These are phyloP conservation scores for Exophiala lecanii-corni DNA, from an alignment of 2,329 filamentous ascomycete genomes.

Conservation along the genomic window DNA sequence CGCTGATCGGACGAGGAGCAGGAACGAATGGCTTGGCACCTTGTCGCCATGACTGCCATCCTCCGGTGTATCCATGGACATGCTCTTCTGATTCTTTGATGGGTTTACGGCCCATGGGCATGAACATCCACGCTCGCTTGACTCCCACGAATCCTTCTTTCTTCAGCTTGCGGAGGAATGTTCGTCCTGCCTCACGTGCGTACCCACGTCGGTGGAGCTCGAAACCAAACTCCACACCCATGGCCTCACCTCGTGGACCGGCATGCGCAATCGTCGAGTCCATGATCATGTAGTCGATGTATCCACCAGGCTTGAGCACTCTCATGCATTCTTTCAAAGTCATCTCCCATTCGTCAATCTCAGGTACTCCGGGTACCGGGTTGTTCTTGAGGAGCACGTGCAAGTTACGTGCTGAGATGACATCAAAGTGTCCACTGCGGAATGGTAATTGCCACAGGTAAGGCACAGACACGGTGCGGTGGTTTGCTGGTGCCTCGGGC, in stretches of 20 bases:
- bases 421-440: slow-evolving; percentile 77
- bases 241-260: slow-evolving; percentile 71
- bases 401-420: slow-evolving; percentile 83
- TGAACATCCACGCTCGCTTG: slow-evolving; percentile 80
- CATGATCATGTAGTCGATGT: slow-evolving; percentile 83
- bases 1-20: slow-evolving; percentile 23
- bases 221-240: slow-evolving; percentile 88
- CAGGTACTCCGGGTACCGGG: slow-evolving; percentile 56
- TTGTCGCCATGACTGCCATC: slow-evolving; percentile 38
- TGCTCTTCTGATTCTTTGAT: slow-evolving; percentile 17
- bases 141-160: slow-evolving; percentile 73
- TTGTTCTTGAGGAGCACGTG: slow-evolving; percentile 73
- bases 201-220: slow-evolving; percentile 85
- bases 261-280: slow-evolving; percentile 87
- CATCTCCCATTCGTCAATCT: slow-evolving; percentile 79
- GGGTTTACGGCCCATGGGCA: slow-evolving; percentile 67
- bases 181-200: slow-evolving; percentile 76
- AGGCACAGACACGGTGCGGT: slow-evolving; percentile 74
- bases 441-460: slow-evolving; percentile 80
- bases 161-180: slow-evolving; percentile 69
- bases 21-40: slow-evolving; percentile 28
- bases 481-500: slow-evolving; percentile 79
- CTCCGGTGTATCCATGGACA: slow-evolving; percentile 32
- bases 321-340: slow-evolving; percentile 83
- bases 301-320: slow-evolving; percentile 86